Conservation (phyloP, 805 yeast genomes). For the Wickerhamiella vanderwaltii region DNA sequence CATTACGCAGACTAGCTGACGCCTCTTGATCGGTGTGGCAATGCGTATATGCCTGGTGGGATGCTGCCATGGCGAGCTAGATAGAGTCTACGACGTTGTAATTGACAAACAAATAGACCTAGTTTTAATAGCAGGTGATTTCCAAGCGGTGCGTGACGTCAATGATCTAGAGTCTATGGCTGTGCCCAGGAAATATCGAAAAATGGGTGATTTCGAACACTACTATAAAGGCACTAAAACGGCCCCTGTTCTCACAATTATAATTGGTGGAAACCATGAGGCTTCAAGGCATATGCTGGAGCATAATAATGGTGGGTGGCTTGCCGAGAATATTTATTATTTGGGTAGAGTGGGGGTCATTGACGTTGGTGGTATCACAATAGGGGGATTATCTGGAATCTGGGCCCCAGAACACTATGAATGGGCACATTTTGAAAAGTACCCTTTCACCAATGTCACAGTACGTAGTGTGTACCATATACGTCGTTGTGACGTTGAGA, state of each 20-base stretch:
- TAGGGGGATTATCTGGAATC: conserved; percentile 80
- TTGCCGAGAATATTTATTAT: conserved; percentile 75
- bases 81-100: conserved; percentile 14
- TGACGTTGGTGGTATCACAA: conserved; percentile 62
- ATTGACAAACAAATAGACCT: conserved; percentile 31
- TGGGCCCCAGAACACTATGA: conserved; percentile 43
- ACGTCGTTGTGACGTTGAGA: conserved; percentile 47
- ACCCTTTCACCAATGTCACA: conserved; percentile 36
- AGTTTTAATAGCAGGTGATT: conserved; percentile 79
- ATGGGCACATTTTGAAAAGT: conserved; percentile 31
- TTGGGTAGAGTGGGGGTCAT: conserved; percentile 68
- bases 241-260: conserved; percentile 70
- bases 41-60: conserved; percentile 23
- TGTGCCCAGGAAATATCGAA: conserved; percentile 66
- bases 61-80: conserved; percentile 22
- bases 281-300: conserved; percentile 66
- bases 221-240: conserved; percentile 47
- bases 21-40: no score
- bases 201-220: conserved; percentile 65
- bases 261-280: conserved; percentile 95
- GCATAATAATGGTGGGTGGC: conserved; percentile 81
- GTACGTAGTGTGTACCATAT: conserved; percentile 61
- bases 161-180: conserved; percentile 58
- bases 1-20: no score
- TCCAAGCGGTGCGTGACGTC: conserved; percentile 60